Evolutionary conservation across 73 alveolate species (phyloP).

Genomic region (Stentor roeselii): DNA sequence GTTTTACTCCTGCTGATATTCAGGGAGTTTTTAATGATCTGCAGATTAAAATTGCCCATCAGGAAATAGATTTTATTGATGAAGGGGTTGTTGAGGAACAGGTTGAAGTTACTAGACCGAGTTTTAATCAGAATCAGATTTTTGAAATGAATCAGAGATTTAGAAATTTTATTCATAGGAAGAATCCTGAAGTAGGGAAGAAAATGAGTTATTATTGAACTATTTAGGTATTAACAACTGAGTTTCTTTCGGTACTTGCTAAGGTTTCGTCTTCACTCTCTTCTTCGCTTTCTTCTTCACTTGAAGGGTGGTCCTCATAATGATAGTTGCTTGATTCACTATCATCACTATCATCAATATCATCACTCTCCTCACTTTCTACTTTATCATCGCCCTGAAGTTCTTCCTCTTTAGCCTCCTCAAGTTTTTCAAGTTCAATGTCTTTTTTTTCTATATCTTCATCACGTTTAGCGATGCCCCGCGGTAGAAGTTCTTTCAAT

Average conservation of each 20-base stretch:
- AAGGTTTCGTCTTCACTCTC: neutral
- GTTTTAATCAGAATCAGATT: neutral
- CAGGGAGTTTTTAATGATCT: slow-evolving; percentile 12
- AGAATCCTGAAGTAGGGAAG: neutral
- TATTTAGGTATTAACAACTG: too few relatives aligned
- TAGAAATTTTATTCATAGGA: neutral
- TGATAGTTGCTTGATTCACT: neutral
- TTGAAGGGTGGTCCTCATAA: neutral
- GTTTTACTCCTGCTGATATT: slow-evolving; percentile 16
- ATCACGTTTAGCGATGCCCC: neutral
- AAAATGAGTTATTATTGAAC: neutral
- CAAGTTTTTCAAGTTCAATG: neutral
- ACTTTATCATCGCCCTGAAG: neutral
- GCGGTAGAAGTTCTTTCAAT: slow-evolving; percentile 9
- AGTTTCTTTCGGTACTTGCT: neutral
- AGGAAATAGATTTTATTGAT: neutral
- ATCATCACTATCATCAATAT: neutral
- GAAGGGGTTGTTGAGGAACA: neutral
- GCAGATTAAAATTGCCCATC: slow-evolving; percentile 15
- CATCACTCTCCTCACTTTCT: neutral
- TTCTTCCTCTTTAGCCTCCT: neutral
- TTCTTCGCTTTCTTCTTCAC: slow-evolving; percentile 24
- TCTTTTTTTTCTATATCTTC: slow-evolving; percentile 12
- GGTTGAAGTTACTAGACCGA: neutral
- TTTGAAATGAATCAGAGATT: neutral